Percentiles rank a stretch among this genome's conserved stretches.
These are phyloP conservation scores for Suhomyces terraborum DNA, from an alignment of 1,139 yeast species.

Conservation along the genomic window DNA sequence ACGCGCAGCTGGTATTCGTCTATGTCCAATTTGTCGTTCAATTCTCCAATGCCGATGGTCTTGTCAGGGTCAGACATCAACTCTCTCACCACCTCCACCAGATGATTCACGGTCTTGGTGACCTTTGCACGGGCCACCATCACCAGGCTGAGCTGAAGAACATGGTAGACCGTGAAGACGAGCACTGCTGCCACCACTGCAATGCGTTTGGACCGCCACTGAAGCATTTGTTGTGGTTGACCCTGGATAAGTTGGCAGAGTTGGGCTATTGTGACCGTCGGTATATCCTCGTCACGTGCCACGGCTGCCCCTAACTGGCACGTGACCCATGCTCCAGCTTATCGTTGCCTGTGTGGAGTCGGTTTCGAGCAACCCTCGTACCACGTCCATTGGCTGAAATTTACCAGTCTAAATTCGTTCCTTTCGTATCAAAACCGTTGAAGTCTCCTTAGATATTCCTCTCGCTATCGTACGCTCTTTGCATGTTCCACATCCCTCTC, in stretches of 20 bases:
- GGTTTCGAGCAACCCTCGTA: no score
- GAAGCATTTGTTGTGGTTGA: background rate
- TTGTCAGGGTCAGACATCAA: slow-evolving; percentile 6
- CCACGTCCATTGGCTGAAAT: background rate
- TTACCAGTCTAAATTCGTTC: no score
- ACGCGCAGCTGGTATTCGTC: slow-evolving; percentile 4
- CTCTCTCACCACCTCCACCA: background rate
- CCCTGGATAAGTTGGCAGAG: no score
- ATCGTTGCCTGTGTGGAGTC: no score
- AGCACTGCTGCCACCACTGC: slow-evolving; percentile 2
- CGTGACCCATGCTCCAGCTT: no score
- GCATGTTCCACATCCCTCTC: background rate
- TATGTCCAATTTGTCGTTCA: slow-evolving; percentile 6
- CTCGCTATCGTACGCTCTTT: background rate
- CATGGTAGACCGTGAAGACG: background rate
- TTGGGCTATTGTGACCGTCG: no score
- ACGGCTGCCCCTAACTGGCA: no score
- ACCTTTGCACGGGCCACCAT: slow-evolving; percentile 8
- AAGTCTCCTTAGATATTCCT: background rate
- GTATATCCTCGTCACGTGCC: no score
- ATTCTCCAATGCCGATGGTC: slow-evolving; percentile 1
- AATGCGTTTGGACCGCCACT: slow-evolving; percentile 1
- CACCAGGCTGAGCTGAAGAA: slow-evolving; percentile 5
- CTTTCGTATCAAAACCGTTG: background rate
- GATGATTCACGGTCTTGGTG: background rate